Conservation (phyloP, 2,329 filamentous ascomycete species). For the Cordyceps cicadae region DNA sequence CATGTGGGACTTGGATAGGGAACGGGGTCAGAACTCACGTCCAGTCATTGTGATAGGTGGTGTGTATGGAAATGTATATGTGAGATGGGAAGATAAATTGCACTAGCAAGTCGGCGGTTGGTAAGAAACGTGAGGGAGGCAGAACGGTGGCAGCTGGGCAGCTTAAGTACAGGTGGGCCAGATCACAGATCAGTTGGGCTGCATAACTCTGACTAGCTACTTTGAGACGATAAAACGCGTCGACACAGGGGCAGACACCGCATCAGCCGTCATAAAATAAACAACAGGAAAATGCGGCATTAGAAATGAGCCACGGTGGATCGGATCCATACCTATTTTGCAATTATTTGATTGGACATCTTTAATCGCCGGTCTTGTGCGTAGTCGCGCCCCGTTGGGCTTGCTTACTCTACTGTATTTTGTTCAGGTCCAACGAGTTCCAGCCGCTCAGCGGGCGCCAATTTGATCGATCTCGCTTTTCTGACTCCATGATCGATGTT, state of each 20-base stretch:
- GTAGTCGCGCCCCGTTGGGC: not conserved
- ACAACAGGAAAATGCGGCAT: slow-evolving; percentile 8
- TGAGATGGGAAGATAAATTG: slow-evolving; percentile 10
- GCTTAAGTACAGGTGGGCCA: slow-evolving; percentile 33
- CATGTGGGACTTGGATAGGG: no score
- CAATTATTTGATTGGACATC: slow-evolving; percentile 11
- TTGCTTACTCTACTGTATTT: not conserved
- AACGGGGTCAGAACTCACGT: slow-evolving; percentile 21
- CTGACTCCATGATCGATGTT: no score
- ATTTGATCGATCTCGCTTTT: no score
- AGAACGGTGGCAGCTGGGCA: slow-evolving; percentile 22
- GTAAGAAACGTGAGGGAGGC: slow-evolving; percentile 15
- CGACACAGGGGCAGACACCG: not conserved
- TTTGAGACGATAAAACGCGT: slow-evolving; percentile 3
- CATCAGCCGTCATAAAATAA: slow-evolving; percentile 11
- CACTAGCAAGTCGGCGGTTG: slow-evolving; percentile 6
- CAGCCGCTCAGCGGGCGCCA: not conserved
- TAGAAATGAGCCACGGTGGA: slow-evolving; percentile 1
- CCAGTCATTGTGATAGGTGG: slow-evolving; percentile 19
- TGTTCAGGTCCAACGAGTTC: not conserved
- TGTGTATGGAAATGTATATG: slow-evolving; percentile 5
- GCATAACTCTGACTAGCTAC: not conserved
- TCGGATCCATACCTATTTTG: slow-evolving; percentile 6
- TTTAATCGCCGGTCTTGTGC: not conserved
- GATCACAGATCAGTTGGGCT: slow-evolving; percentile 28